Evolutionary conservation across 1,139 yeast species (phyloP), one percentile per base, ranked within the genome.

Genomic region (Meyerozyma carpophila): DNA sequence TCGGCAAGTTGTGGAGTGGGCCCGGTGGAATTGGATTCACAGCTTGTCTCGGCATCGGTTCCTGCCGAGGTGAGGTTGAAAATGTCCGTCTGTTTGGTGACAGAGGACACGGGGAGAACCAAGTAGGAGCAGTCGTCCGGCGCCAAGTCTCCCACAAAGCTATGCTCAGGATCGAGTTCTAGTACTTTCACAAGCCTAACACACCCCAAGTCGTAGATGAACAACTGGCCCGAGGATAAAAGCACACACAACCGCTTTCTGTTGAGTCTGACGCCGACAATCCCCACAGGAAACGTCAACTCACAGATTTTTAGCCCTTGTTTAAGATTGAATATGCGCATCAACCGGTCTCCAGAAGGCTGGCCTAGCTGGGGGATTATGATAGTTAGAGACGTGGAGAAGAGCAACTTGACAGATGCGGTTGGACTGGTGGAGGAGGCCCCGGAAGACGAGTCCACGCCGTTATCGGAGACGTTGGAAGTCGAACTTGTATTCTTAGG

Each of bases 151-250:
- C 82, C 75, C 8, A 68, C 53, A 63, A 65, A 48, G 11, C 41
- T 27, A 13, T 38, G 14, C 6, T 43, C 43, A 0, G 70, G 58
- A 5, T 72, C 68, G 3, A 74, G 65, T 44, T 80, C 87, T 42
- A 84, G 71, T 1, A 85, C 81, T 55, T 82, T 85, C 28, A 84
- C 58, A 24, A 84, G 67, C 50, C 84, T 73, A 68, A 85, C 83
- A 54, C 86, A 83, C 50, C 85, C 81, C 50, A 85, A 77, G 58
- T 85, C 93, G 57, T 85, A 85, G 24, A 84, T 71, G 55, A 79
- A 82, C 9, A 85, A 77, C 50, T 84, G 85, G 41, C 84, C 88
- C 32, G 62, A 54, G 47, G 79, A 77, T 41, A 84, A 61, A 11
- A 82, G 66, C 18, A 84, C 86, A 40, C 84, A 70, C 48, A 85